Evolutionary conservation across 1,284 basidiomycete genomes (phyloP).

Genomic region (Apiotrichum laibachii): DNA sequence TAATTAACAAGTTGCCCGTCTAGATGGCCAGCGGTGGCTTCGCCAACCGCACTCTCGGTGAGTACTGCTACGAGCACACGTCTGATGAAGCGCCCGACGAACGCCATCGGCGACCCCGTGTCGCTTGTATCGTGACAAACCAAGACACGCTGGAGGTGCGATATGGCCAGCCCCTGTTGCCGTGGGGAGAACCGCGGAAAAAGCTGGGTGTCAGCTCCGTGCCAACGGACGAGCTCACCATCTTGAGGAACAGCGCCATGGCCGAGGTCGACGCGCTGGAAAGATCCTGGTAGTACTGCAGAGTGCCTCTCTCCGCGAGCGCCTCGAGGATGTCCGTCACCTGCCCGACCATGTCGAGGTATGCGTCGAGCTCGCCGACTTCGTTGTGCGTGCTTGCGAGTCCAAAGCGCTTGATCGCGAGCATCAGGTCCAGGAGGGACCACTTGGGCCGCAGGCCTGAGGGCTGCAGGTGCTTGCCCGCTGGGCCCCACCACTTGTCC

Average conservation of each 20-base stretch:
- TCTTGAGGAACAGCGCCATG: neutral
- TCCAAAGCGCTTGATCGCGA: slow-evolving; percentile 2
- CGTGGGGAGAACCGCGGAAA: neutral
- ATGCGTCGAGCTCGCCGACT: neutral
- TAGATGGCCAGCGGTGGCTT: too few species aligned
- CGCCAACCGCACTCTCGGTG: too few species aligned
- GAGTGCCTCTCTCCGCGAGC: neutral
- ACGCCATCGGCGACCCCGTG: slow-evolving; percentile 23
- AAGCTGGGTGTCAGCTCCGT: neutral
- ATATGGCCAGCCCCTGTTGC: slow-evolving; percentile 28
- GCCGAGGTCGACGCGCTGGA: neutral
- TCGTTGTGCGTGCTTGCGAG: neutral
- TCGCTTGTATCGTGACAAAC: slow-evolving; percentile 17
- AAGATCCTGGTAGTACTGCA: neutral
- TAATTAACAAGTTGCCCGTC: too few species aligned
- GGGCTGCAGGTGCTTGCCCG: neutral
- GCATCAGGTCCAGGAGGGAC: slow-evolving; percentile 4
- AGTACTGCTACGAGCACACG: slow-evolving; percentile 19
- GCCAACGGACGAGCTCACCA: neutral
- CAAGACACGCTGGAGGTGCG: slow-evolving; percentile 26
- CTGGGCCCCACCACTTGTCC: slow-evolving; percentile 2
- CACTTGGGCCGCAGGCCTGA: slow-evolving; percentile 3
- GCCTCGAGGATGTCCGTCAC: slow-evolving; percentile 1
- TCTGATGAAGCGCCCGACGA: slow-evolving; percentile 28
- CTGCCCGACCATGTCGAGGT: neutral